A percentile compares a stretch with the other conserved stretches of the same genome.
Conservation (phyloP, 2,329 filamentous ascomycete species). For the Calonectria fujianensis region DNA sequence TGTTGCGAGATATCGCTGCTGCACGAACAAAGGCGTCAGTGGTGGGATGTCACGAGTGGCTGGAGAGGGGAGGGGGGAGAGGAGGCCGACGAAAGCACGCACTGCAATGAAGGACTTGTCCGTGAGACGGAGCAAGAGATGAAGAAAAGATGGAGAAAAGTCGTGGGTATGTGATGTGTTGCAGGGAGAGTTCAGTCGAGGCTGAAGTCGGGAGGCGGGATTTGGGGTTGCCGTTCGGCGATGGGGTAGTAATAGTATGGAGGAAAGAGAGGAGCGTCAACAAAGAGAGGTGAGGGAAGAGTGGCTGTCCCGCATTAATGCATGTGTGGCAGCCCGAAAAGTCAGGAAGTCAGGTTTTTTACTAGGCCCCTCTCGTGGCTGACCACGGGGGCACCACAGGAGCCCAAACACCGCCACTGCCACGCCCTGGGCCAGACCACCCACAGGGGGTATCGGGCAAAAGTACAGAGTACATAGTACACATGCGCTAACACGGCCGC, state of each 20-base stretch:
- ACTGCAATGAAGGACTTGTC: slow-evolving; percentile 54
- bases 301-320: slow-evolving; percentile 48
- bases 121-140: slow-evolving; percentile 44
- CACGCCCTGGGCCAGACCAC: slow-evolving; percentile 22
- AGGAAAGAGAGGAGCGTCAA: slow-evolving; percentile 54
- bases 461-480: slow-evolving; percentile 52
- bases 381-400: slow-evolving; percentile 44
- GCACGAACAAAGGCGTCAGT: slow-evolving; percentile 53
- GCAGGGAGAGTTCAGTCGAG: slow-evolving; percentile 53
- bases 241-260: slow-evolving; percentile 51
- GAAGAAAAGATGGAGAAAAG: slow-evolving; percentile 20
- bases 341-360: slow-evolving; percentile 55
- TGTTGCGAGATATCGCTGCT: slow-evolving; percentile 55
- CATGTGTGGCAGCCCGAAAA: slow-evolving; percentile 57
- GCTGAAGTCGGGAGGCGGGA: slow-evolving; percentile 54
- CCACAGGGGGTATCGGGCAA: slow-evolving; percentile 19
- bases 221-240: slow-evolving; percentile 55
- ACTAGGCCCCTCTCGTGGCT: slow-evolving; percentile 44
- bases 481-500: slow-evolving; percentile 53
- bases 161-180: slow-evolving; percentile 40
- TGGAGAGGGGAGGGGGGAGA: neutral
- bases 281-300: slow-evolving; percentile 56
- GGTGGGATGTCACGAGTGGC: slow-evolving; percentile 41
- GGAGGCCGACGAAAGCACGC: slow-evolving; percentile 50
- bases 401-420: slow-evolving; percentile 54